Evolutionary conservation across 768 basidiomycete species (phyloP), one percentile per base, ranked within the genome.

Genomic region (Phylloporus sp.): DNA sequence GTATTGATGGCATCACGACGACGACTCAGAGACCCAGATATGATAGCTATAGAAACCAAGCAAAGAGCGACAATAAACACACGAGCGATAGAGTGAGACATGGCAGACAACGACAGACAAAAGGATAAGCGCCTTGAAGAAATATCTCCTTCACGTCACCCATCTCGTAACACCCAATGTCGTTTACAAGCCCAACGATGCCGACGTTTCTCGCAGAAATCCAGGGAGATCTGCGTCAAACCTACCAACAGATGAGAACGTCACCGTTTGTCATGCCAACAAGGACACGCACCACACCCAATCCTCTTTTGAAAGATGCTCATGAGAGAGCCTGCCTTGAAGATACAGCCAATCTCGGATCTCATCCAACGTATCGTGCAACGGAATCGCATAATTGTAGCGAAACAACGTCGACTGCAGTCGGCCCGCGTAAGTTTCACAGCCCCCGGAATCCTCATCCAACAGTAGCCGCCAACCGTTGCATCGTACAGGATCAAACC

Each of bases 311-410:
- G 39, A 5, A 12, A 66, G 12, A 4, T 13, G 0, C 4, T 0
- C 0, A 6, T 57, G 61, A 23, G 39, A 24, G 2, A 27, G 16
- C 4, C 5, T 46, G 3, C 50, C 64, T 2, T 59, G 61, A 2
- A 23, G 16, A 3, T 7, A 11, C 1, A 43, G 53, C 59, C 65
- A 67, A 1, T 0, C 1, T 6, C 58, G 27, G 6, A 60, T 26
- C 4, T 2, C 2, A 18, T 1, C 28, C 6, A 55, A 18, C 2
- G 12, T 4, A 18, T 60, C 46, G 16, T 58, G 48, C n/a, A n/a
- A n/a, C 13, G 63, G 56, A 2, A 66, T 34, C n/a, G 44, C 39
- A 29, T 63, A 65, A 13, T 58, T 60, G 44, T 67, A 68, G 9
- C 64, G 60, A 53, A 68, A 60, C 12, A 68, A 2, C 0, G 64